These are phyloP conservation scores for Colletotrichum noveboracense DNA, from an alignment of 2,329 filamentous ascomycete species.

Conservation along the genomic window DNA sequence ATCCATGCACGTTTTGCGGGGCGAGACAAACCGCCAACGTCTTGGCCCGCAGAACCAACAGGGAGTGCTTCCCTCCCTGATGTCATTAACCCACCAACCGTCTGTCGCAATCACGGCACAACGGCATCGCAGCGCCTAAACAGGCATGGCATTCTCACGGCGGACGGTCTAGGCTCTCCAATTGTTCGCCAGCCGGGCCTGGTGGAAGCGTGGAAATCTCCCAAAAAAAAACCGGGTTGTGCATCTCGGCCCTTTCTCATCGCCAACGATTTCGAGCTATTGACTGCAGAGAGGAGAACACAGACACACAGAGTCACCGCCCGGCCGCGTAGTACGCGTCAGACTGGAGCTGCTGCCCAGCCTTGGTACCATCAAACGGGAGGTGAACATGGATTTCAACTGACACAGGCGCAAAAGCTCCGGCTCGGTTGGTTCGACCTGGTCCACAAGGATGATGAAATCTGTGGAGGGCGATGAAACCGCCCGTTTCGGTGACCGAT, in stretches of 20 bases:
- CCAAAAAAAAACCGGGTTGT: slow-evolving; percentile 8
- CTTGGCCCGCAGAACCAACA: slow-evolving; percentile 15
- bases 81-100: slow-evolving; percentile 21
- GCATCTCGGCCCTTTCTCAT: neutral
- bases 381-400: neutral
- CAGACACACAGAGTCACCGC: neutral
- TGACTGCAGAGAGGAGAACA: neutral
- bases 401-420: neutral
- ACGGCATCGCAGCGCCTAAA: slow-evolving; percentile 10
- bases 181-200: neutral
- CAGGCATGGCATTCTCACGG: slow-evolving; percentile 4
- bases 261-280: neutral
- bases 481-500: neutral
- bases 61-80: slow-evolving; percentile 4
- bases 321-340: slow-evolving; percentile 7
- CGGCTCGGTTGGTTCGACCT: neutral
- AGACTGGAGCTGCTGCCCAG: slow-evolving; percentile 10
- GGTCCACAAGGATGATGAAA: slow-evolving; percentile 19
- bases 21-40: slow-evolving; percentile 2
- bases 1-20: neutral
- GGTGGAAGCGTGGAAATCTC: neutral
- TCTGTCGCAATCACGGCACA: slow-evolving; percentile 17
- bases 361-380: neutral
- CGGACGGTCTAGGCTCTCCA: neutral
- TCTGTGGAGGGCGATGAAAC: neutral